Base-by-base conservation (phyloP, 768 basidiomycete species). In the Mrakia frigida region DNA sequence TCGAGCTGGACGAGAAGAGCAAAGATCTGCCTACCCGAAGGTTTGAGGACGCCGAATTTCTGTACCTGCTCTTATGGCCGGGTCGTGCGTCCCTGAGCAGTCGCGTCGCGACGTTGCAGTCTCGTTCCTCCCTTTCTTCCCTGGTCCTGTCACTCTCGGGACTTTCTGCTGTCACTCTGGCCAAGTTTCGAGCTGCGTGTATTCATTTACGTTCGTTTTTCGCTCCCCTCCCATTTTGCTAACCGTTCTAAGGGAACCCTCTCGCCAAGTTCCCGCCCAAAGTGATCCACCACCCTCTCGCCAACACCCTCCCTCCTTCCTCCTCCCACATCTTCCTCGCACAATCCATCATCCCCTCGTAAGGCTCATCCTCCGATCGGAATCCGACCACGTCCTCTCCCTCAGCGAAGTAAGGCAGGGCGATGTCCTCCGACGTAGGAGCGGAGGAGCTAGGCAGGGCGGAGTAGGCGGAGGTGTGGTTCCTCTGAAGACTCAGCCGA, bases 301-400 rank as follows among this genome's bases (percentile, higher is more conserved):
- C 92, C 73, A 94, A 82, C 0, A 91, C 87, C 79, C 82, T 81
- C 84, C 87, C 87, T 0, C 93, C 93, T 82, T 94, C 93, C 82
- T 94, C 92, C 46, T 90, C 86, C 18, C 90, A 81, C 46, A 93
- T 92, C 79, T 88, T 87, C 83, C 67, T 39, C 21, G n/a, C 41
- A 39, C 41, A 35, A 37, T 28, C 35, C 41, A 35, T n/a, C 35
- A 73, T 25, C n/a, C 35, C 71, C 5, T n/a, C 35, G 37, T 18
- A n/a, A 13, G 53, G 28, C 80, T 94, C 91, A 60, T 86, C 88
- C 82, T 92, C 92, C 76, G 86, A 88, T 78, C 92, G 87, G 79
- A 93, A 84, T 16, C 91, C 92, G 78, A 94, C 92, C 25, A 94
- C 92, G 79, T 94, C 92, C 80, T 94, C 92, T 37, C 90, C 89